These are phyloP conservation scores for Fusarium nygamai DNA, from an alignment of 2,329 filamentous ascomycete species.

Conservation along the genomic window DNA sequence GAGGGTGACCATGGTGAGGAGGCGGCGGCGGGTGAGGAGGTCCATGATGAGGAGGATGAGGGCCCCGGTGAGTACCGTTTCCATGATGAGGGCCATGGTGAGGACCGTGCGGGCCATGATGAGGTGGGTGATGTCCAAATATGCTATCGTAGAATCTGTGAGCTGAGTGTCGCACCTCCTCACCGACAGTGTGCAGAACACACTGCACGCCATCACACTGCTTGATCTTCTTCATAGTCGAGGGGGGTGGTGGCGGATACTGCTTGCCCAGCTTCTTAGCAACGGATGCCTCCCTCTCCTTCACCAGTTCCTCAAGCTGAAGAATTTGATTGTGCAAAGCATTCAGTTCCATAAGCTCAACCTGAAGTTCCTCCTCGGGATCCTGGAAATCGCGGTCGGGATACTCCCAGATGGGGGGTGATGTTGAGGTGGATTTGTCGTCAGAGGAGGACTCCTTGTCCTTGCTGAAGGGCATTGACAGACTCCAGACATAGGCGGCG, in stretches of 20 bases:
- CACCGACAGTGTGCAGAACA: constrained; percentile 52
- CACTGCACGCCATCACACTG: constrained; percentile 47
- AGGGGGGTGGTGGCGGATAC: constrained; percentile 35
- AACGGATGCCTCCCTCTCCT: constrained; percentile 54
- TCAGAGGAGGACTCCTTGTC: constrained; percentile 1
- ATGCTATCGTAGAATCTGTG: constrained; percentile 31
- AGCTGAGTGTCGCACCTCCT: constrained; percentile 50
- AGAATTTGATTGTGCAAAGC: constrained; percentile 54
- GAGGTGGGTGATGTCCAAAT: constrained; percentile 27
- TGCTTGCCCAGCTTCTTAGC: constrained; percentile 47
- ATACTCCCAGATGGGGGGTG: constrained; percentile 19
- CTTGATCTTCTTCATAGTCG: constrained; percentile 33
- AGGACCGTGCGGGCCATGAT: constrained; percentile 19
- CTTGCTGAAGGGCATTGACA: constrained; percentile 40
- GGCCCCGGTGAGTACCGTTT: constrained; percentile 15
- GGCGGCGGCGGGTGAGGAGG: constrained; percentile 40
- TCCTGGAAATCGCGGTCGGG: constrained; percentile 41
- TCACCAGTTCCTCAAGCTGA: constrained; percentile 55
- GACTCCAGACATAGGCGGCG: constrained; percentile 45
- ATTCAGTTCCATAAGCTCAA: constrained; percentile 57
- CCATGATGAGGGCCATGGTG: constrained; percentile 29
- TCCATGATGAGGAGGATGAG: constrained; percentile 35
- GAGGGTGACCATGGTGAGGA: constrained; percentile 25
- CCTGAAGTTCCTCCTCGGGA: constrained; percentile 48
- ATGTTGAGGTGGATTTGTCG: constrained; percentile 1